phyloP scores from a whole-genome alignment of 768 basidiomycete species.

The Obba rivulosa region DNA sequence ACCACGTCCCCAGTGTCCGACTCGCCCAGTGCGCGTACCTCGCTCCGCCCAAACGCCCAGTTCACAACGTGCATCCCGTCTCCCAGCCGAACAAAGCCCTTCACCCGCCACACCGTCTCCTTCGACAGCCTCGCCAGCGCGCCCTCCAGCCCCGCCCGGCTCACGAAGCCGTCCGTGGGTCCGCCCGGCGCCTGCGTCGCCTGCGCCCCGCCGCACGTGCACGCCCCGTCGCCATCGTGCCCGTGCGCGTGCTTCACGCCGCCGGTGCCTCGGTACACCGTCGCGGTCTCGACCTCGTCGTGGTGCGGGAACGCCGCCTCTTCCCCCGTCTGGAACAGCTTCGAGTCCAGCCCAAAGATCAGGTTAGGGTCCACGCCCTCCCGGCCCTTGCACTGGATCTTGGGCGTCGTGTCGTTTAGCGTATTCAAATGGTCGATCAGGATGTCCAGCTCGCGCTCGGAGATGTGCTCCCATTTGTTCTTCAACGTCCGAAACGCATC shows the following conservation, averaged over 20 bases:
- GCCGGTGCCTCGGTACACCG: conserved; percentile 44
- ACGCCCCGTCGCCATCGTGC: not conserved
- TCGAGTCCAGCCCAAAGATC: conserved; percentile 89
- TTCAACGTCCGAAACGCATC: conserved; percentile 19
- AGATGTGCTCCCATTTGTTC: conserved; percentile 90
- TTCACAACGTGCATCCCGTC: conserved; percentile 60
- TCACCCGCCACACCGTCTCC: conserved; percentile 75
- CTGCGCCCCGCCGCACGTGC: not conserved
- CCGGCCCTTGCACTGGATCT: conserved; percentile 61
- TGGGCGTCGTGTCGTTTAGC: conserved; percentile 86
- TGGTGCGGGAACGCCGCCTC: conserved; percentile 40
- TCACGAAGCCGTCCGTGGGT: conserved; percentile 16
- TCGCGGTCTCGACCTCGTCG: conserved; percentile 83
- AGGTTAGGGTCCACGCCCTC: conserved; percentile 70
- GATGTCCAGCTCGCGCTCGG: conserved; percentile 72
- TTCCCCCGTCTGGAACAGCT: conserved; percentile 45
- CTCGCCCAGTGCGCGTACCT: conserved; percentile 41
- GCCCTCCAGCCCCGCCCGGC: conserved; percentile 28
- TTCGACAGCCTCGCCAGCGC: conserved; percentile 55
- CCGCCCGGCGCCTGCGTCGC: not conserved
- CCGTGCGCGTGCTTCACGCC: conserved; percentile 10
- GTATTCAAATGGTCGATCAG: conserved; percentile 86
- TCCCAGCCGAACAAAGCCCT: conserved; percentile 70
- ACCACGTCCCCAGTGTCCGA: conserved; percentile 32
- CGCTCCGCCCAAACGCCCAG: conserved; percentile 91